Percentiles rank a stretch among this genome's conserved stretches.
Evolutionary conservation across 1,284 basidiomycete species (phyloP).

Genomic region (Puccinia triticina): DNA sequence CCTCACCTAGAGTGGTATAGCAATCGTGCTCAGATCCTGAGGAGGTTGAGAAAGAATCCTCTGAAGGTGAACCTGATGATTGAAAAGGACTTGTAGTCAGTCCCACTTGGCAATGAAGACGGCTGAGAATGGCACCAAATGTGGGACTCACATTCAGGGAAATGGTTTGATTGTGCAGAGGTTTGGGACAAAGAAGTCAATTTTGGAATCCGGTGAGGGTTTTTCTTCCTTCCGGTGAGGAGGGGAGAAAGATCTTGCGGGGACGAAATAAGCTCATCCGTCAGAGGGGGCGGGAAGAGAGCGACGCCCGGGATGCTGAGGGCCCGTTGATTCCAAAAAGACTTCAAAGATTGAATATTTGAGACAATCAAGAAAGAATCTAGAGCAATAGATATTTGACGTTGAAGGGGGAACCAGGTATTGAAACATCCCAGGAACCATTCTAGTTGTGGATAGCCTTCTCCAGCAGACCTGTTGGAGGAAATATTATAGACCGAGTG

Average conservation of each 20-base stretch:
- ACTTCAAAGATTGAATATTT: constrained; percentile 12
- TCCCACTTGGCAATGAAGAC: not conserved
- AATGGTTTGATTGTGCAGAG: not conserved
- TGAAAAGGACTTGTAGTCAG: not conserved
- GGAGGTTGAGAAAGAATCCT: not conserved
- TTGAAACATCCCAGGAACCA: constrained; percentile 31
- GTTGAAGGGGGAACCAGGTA: constrained; percentile 22
- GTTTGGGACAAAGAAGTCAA: constrained; percentile 14
- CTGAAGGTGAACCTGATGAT: not conserved
- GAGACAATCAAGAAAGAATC: constrained; percentile 8
- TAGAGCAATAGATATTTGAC: not conserved
- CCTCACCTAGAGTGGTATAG: constrained; percentile 7
- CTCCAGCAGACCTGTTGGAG: not conserved
- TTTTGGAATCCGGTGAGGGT: not conserved
- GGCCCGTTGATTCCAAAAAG: constrained; percentile 11
- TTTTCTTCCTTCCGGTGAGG: constrained; percentile 13
- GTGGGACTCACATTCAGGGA: constrained; percentile 4
- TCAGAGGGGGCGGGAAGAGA: constrained; percentile 1
- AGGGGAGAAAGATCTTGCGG: constrained; percentile 1
- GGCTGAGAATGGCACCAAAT: not conserved
- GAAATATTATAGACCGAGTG: constrained; percentile 3
- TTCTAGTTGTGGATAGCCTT: constrained; percentile 23
- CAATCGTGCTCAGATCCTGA: constrained; percentile 29
- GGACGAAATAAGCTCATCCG: not conserved
- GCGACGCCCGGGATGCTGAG: not conserved